phyloP scores from a whole-genome alignment of 1,284 basidiomycete genomes.

The Megacollybia platyphylla region DNA sequence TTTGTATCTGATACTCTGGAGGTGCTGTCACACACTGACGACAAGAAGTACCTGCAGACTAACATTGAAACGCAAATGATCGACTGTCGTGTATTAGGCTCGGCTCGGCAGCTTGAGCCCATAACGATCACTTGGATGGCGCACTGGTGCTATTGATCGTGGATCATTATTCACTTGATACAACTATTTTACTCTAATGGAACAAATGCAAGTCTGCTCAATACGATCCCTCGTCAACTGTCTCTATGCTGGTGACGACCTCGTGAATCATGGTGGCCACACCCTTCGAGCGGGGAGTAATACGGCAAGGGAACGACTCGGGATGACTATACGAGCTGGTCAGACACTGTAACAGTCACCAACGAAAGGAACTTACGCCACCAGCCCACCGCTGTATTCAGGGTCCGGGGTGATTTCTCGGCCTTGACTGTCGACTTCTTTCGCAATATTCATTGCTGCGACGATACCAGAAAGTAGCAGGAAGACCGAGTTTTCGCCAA shows the following conservation, averaged over 20 bases:
- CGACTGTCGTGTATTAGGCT: too few species aligned
- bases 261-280: neutral
- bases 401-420: constrained; percentile 7
- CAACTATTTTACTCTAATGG: too few species aligned
- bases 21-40: too few species aligned
- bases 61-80: too few species aligned
- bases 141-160: too few species aligned
- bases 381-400: constrained; percentile 4
- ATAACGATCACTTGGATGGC: too few species aligned
- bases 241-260: neutral
- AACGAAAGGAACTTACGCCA: neutral
- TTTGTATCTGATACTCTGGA: too few species aligned
- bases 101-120: too few species aligned
- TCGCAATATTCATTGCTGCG: constrained; percentile 6
- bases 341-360: neutral
- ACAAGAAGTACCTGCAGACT: too few species aligned
- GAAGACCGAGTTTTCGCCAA: constrained; percentile 8
- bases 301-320: neutral
- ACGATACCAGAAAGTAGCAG: constrained; percentile 7
- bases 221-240: neutral
- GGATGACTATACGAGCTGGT: neutral
- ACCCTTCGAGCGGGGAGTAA: neutral
- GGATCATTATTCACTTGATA: too few species aligned
- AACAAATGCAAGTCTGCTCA: neutral
- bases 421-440: constrained; percentile 7